Conservation (phyloP, 2,329 filamentous ascomycete genomes). For the Rasamsonia emersonii region DNA sequence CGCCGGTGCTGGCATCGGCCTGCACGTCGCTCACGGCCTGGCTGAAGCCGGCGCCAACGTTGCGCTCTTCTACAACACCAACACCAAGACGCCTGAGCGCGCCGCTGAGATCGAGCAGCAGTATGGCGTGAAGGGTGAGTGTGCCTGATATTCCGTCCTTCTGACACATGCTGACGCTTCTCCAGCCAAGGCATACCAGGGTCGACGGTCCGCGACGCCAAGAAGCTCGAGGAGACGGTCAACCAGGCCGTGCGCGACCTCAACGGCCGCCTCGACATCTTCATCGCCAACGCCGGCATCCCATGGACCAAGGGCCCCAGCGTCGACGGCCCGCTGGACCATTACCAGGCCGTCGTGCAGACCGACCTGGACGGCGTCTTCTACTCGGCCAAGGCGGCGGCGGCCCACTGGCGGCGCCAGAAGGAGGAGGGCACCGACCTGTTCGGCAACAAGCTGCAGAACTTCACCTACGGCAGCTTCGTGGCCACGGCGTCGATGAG, state of each 20-base stretch:
- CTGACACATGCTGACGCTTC: conserved; percentile 8
- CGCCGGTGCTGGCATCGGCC: conserved; percentile 61
- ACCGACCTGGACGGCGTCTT: conserved; percentile 70
- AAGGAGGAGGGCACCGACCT: conserved; percentile 57
- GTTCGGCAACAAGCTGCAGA: conserved; percentile 53
- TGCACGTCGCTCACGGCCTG: conserved; percentile 54
- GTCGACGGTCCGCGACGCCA: conserved; percentile 36
- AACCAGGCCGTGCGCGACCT: conserved; percentile 50
- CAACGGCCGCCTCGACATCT: conserved; percentile 66
- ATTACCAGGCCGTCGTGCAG: conserved; percentile 58
- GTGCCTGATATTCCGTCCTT: background rate
- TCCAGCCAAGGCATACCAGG: conserved; percentile 42
- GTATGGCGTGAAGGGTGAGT: conserved; percentile 60
- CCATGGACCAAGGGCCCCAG: conserved; percentile 62
- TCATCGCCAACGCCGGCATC: conserved; percentile 71
- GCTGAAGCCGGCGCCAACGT: conserved; percentile 66
- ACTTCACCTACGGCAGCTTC: conserved; percentile 59
- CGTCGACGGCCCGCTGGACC: conserved; percentile 55
- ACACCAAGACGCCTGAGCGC: conserved; percentile 54
- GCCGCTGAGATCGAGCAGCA: conserved; percentile 56
- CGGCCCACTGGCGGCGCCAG: conserved; percentile 60
- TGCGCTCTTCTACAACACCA: conserved; percentile 64
- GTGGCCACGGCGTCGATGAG: conserved; percentile 73
- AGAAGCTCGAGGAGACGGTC: conserved; percentile 34
- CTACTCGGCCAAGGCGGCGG: conserved; percentile 66